These are phyloP conservation scores for Coemansia erecta DNA, from an alignment of 192 early-diverging fungal genomes.

Conservation along the genomic window DNA sequence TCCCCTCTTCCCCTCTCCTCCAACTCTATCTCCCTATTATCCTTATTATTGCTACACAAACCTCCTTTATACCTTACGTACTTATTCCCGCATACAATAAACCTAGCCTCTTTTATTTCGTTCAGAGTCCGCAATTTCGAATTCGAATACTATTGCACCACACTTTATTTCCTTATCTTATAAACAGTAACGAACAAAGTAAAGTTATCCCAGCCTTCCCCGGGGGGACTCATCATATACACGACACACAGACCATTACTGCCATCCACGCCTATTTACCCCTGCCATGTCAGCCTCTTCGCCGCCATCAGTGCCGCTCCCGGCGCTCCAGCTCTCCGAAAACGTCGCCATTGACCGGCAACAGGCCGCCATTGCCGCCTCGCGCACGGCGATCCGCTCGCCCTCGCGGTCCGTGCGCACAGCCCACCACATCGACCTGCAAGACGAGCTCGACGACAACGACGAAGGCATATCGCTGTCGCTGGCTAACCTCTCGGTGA, in stretches of 20 bases:
- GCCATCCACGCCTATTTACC: too few species aligned
- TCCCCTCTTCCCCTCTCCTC: too few species aligned
- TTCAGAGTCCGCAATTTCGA: neutral
- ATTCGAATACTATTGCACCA: too few species aligned
- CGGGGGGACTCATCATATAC: too few species aligned
- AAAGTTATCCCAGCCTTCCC: too few species aligned
- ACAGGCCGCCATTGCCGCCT: slow-evolving; percentile 19
- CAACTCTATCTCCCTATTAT: neutral
- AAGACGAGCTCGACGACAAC: slow-evolving; percentile 7
- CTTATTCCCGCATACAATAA: neutral
- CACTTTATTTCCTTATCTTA: too few species aligned
- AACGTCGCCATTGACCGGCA: slow-evolving; percentile 23
- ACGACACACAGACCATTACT: too few species aligned
- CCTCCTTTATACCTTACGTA: neutral
- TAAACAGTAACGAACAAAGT: too few species aligned
- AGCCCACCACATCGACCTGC: slow-evolving; percentile 5
- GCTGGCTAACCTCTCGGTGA: neutral
- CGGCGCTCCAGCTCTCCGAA: slow-evolving; percentile 14
- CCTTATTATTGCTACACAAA: neutral
- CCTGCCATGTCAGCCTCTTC: neutral
- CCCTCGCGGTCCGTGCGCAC: slow-evolving; percentile 24
- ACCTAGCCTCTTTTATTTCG: neutral
- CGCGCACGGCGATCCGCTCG: slow-evolving; percentile 13
- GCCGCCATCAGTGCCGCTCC: slow-evolving; percentile 9
- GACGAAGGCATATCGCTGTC: slow-evolving; percentile 23